Conservation (phyloP, 2,329 filamentous ascomycete genomes). For the Neonectria magnoliae region DNA sequence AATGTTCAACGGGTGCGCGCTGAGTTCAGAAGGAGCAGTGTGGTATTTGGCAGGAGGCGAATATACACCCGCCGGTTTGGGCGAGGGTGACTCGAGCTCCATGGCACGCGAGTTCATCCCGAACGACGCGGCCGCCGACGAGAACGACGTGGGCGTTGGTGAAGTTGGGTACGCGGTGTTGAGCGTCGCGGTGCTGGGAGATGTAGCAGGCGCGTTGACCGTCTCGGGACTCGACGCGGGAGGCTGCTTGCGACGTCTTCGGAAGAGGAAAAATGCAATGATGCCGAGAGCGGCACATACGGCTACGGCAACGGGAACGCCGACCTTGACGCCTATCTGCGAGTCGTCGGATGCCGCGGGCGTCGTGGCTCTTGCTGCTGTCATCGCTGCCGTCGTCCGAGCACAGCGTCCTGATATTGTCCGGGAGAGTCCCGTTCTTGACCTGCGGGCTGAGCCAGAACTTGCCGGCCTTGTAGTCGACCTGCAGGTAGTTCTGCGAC, state of each 20-base stretch:
- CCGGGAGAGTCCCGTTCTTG: constrained; percentile 11
- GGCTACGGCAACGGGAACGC: constrained; percentile 7
- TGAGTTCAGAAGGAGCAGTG: constrained; percentile 6
- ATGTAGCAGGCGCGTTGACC: background rate
- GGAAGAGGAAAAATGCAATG: constrained; percentile 11
- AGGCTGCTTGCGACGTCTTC: constrained; percentile 2
- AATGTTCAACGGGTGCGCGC: background rate
- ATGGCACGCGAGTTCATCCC: background rate
- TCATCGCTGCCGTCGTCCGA: background rate
- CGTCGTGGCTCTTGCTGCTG: too few species aligned
- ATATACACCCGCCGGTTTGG: background rate
- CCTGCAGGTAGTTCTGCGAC: constrained; percentile 16
- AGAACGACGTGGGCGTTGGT: too few species aligned
- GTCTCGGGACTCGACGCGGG: background rate
- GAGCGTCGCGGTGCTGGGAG: constrained; percentile 3
- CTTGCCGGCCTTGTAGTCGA: constrained; percentile 8
- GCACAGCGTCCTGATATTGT: constrained; percentile 13
- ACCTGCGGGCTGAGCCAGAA: constrained; percentile 24
- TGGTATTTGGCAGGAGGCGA: background rate
- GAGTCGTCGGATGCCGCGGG: background rate
- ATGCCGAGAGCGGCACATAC: constrained; percentile 3
- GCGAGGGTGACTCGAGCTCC: background rate
- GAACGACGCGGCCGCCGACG: background rate
- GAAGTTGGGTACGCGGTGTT: too few species aligned
- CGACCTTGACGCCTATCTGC: constrained; percentile 12